Conservation (phyloP, 805 yeast species). For the Wickerhamomyces queroliae region DNA sequence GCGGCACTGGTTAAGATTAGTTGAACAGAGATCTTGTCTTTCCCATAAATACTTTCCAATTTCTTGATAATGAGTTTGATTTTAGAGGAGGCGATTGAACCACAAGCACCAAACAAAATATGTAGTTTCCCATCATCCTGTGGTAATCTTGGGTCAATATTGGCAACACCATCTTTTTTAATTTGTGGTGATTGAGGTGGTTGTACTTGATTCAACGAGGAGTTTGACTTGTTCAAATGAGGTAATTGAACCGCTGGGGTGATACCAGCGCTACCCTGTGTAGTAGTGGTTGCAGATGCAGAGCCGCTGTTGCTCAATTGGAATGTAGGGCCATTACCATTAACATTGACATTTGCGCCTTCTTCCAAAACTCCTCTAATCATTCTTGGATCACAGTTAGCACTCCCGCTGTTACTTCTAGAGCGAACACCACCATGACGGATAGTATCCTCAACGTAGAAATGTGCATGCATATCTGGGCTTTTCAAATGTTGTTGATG, state of each 20-base stretch:
- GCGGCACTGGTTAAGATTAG: constrained; percentile 82
- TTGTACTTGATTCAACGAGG: background rate
- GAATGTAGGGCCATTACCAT: constrained; percentile 1
- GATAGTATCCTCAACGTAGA: constrained; percentile 61
- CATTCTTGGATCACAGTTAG: constrained; percentile 13
- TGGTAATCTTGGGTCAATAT: constrained; percentile 58
- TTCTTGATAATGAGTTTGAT: constrained; percentile 75
- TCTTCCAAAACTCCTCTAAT: constrained; percentile 8
- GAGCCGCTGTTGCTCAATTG: constrained; percentile 4
- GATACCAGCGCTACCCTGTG: too few relatives aligned
- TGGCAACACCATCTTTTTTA: constrained; percentile 36
- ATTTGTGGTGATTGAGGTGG: constrained; percentile 2
- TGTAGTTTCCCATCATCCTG: constrained; percentile 88
- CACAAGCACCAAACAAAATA: constrained; percentile 81
- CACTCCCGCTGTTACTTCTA: constrained; percentile 23
- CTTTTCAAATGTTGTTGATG: constrained; percentile 36
- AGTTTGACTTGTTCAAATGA: constrained; percentile 9
- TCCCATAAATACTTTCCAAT: constrained; percentile 74
- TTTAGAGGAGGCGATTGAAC: constrained; percentile 79
- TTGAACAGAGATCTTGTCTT: constrained; percentile 72
- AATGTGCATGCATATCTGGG: constrained; percentile 75
- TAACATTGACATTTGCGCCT: background rate
- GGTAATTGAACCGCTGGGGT: background rate
- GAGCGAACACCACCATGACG: constrained; percentile 37
- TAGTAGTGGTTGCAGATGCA: constrained; percentile 8